Conservation (phyloP, 371 early-diverging fungal genomes). For the Batrachochytrium dendrobatidis region DNA sequence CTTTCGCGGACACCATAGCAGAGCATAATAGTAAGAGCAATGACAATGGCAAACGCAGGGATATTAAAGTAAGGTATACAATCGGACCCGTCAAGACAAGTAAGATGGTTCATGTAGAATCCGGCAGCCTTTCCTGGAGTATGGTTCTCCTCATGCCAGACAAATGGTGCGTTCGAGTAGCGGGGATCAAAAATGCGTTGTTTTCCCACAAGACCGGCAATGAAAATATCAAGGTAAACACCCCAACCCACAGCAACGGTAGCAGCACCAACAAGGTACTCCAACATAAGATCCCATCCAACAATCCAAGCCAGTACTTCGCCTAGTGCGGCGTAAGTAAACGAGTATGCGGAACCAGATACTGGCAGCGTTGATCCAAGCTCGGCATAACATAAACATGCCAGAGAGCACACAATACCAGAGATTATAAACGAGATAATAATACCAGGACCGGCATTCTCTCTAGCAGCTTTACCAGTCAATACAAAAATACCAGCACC, state of each 20-base stretch:
- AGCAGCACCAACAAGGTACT: conserved; percentile 33
- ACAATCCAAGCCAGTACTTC: conserved; percentile 35
- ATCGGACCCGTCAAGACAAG: neutral
- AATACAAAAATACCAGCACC: conserved; percentile 46
- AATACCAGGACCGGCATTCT: conserved; percentile 31
- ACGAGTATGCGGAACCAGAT: conserved; percentile 33
- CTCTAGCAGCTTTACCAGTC: conserved; percentile 27
- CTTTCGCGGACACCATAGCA: conserved; percentile 71
- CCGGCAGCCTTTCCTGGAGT: neutral
- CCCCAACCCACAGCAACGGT: conserved; percentile 38
- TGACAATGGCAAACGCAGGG: conserved; percentile 15
- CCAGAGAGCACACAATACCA: conserved; percentile 13
- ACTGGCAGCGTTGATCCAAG: conserved; percentile 25
- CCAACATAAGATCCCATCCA: conserved; percentile 35
- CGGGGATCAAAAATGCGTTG: conserved; percentile 9
- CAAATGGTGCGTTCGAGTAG: conserved; percentile 18
- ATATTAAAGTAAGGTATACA: conserved; percentile 48
- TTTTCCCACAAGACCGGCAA: neutral
- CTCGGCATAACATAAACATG: conserved; percentile 33
- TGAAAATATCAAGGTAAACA: conserved; percentile 18
- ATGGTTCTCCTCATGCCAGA: conserved; percentile 13
- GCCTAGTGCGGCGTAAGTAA: conserved; percentile 31
- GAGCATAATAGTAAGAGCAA: conserved; percentile 51
- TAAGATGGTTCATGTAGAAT: conserved; percentile 7
- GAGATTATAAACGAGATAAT: conserved; percentile 30